Base-by-base conservation (phyloP, 148 eudicot genomes). In the Dianthus caryophyllus region DNA sequence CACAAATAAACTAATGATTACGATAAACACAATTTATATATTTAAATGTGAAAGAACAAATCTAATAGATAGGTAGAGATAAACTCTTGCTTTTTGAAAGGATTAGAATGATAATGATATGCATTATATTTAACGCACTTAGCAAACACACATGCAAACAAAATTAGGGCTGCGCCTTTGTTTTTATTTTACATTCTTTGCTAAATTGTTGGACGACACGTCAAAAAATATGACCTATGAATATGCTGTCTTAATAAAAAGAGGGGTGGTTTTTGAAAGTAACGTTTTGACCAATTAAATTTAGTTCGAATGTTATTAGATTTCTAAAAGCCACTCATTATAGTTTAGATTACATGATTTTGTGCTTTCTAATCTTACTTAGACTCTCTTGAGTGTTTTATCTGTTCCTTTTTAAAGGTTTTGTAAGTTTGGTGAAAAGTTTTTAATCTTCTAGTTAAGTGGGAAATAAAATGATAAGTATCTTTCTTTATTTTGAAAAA, bases 21-120 rank as follows among this genome's bases (percentile, higher is more conserved):
- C 46, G 68, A 69, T 75, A 63, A 75, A 41, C 72, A 44, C 36
- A 33, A 11, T 13, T 48, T 38, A 1, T 51, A 49, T 61, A 64
- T 26, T 62, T 41, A 39, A 71, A 27, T 72, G 64, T 49, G 36
- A 64, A 36, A 61, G 38, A 69, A 59, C 66, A 71, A 57, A 30
- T 55, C 31, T 44, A n/a, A 62, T 22, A 68, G 75, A 68, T 70
- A 71, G 79, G 73, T 73, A 79, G 63, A 65, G 75, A 65, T 69
- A 61, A 72, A 51, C 69, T 60, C 76, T 63, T 78, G 72, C 73
- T 72, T 74, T 71, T 58, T 69, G 68, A 33, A 33, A 33, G 4
- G 7, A 33, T 33, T 33, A 2, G 3, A 33, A 33, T 7, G 7
- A 33, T 33, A 33, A 33, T 33, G 7, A 33, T 33, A 33, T 7